Conservation (phyloP, 108 stramenopile genomes). For the Cyclotella atomus region DNA sequence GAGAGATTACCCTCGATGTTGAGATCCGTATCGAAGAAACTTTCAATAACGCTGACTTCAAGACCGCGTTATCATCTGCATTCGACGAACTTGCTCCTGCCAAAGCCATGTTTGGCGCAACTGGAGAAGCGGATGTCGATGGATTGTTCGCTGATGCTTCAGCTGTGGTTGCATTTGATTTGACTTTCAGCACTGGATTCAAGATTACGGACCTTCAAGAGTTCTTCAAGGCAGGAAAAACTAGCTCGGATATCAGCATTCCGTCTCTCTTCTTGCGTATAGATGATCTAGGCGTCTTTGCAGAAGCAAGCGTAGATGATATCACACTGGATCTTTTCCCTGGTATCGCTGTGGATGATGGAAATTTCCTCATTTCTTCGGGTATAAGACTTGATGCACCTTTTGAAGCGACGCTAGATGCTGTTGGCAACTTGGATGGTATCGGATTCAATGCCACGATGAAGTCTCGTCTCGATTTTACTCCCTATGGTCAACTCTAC, state of each 20-base stretch:
- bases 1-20: constrained; percentile 29
- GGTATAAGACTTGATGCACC: constrained; percentile 14
- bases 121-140: background rate
- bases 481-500: constrained; percentile 8
- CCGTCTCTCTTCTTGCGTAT: background rate
- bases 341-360: background rate
- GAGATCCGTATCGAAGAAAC: constrained; percentile 6
- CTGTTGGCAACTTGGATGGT: background rate
- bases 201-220: background rate
- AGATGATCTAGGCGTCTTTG: constrained; percentile 8
- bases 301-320: background rate
- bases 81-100: constrained; percentile 13
- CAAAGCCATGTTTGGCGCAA: constrained; percentile 28
- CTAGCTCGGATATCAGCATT: too few species aligned
- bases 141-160: background rate
- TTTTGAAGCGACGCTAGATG: background rate
- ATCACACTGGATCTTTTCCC: constrained; percentile 5
- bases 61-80: background rate
- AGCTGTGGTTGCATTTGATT: constrained; percentile 12
- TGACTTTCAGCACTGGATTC: constrained; percentile 20
- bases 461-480: constrained; percentile 11
- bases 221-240: background rate
- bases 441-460: background rate
- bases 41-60: constrained; percentile 14
- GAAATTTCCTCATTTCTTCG: constrained; percentile 1